These are phyloP conservation scores for Tephrocybe rancida DNA, from an alignment of 768 basidiomycete species.

Conservation along the genomic window DNA sequence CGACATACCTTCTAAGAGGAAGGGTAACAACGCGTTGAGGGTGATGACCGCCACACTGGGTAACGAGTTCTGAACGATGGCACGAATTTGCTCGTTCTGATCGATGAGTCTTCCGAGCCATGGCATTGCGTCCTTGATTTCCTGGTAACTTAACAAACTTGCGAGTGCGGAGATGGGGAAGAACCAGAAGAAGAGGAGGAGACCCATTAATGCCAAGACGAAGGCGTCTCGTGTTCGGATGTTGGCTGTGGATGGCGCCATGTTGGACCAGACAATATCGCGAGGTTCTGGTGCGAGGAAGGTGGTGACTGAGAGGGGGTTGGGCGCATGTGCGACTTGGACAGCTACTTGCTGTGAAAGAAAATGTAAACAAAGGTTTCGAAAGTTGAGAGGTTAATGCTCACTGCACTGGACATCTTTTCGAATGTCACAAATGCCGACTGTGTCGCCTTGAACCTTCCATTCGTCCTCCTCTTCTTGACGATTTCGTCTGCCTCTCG, in stretches of 20 bases:
- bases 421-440: slow-evolving; percentile 96
- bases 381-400: slow-evolving; percentile 21
- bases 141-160: slow-evolving; percentile 85
- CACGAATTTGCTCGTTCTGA: slow-evolving; percentile 74
- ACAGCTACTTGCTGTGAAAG: slow-evolving; percentile 79
- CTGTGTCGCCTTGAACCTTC: slow-evolving; percentile 80
- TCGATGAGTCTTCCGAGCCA: slow-evolving; percentile 89
- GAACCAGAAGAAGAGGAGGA: slow-evolving; percentile 90
- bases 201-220: slow-evolving; percentile 65
- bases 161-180: slow-evolving; percentile 90
- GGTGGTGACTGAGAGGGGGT: slow-evolving; percentile 67
- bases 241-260: slow-evolving; percentile 63
- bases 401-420: slow-evolving; percentile 89
- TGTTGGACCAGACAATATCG: slow-evolving; percentile 94
- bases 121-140: slow-evolving; percentile 89
- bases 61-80: slow-evolving; percentile 92
- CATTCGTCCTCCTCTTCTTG: slow-evolving; percentile 65
- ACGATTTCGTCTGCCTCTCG: slow-evolving; percentile 83
- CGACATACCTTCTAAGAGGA: slow-evolving; percentile 78
- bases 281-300: slow-evolving; percentile 89
- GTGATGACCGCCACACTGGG: slow-evolving; percentile 90
- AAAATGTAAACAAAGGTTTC: neutral
- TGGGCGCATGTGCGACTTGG: slow-evolving; percentile 78
- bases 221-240: slow-evolving; percentile 70
- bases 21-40: slow-evolving; percentile 87